These are phyloP conservation scores for Keithomyces neogunnii DNA, from an alignment of 2,329 filamentous ascomycete genomes.

Conservation along the genomic window DNA sequence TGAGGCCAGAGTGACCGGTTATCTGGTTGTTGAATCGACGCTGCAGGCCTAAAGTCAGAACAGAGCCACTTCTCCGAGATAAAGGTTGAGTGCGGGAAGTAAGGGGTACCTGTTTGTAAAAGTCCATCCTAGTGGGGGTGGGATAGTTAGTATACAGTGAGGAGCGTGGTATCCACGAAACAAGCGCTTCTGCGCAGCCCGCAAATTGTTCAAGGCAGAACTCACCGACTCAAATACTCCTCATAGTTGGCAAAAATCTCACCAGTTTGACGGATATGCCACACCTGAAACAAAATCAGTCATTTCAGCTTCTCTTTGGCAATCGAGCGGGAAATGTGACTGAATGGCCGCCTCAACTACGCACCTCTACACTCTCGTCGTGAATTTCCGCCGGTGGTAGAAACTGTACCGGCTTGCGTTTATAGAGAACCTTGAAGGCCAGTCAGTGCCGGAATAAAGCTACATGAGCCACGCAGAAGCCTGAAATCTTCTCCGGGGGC, in stretches of 20 bases:
- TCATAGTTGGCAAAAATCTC: constrained; percentile 89
- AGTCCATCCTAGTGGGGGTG: constrained; percentile 61
- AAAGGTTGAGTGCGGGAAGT: neutral
- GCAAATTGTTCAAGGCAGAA: constrained; percentile 7
- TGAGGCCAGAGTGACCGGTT: constrained; percentile 83
- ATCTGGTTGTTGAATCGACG: constrained; percentile 93
- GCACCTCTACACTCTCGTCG: constrained; percentile 77
- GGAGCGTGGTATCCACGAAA: neutral
- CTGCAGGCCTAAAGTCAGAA: constrained; percentile 30
- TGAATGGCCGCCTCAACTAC: constrained; percentile 13
- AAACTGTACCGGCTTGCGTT: constrained; percentile 88
- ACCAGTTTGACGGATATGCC: constrained; percentile 81
- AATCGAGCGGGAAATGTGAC: constrained; percentile 6
- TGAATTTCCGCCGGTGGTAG: constrained; percentile 62
- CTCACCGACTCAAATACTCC: constrained; percentile 74
- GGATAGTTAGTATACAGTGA: constrained; percentile 3
- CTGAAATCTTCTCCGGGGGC: neutral
- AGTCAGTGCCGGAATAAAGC: constrained; percentile 5
- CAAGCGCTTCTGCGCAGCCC: neutral
- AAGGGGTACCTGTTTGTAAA: constrained; percentile 69
- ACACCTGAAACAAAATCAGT: constrained; percentile 52
- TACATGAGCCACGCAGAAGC: neutral
- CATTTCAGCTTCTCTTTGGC: neutral
- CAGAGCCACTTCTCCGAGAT: too few species aligned
- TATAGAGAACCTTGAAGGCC: constrained; percentile 71